Conservation (phyloP, 169 alveolate species). For the Cytauxzoon felis region DNA sequence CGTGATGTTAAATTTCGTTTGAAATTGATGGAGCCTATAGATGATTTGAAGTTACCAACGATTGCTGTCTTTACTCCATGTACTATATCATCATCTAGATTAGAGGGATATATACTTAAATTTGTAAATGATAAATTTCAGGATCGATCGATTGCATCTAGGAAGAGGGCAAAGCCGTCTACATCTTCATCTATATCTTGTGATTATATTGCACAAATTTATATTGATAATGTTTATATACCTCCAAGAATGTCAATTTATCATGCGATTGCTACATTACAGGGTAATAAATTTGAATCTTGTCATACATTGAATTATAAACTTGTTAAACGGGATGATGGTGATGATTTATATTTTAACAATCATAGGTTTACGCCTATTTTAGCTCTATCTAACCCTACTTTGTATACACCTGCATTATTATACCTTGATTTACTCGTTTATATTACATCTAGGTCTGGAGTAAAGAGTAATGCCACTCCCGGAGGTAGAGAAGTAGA, state of each 20-base stretch:
- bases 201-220: not conserved
- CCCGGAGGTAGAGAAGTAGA: too few relatives aligned
- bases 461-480: too few relatives aligned
- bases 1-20: conserved; percentile 13
- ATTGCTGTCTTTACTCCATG: conserved; percentile 9
- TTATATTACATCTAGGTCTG: not conserved
- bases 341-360: conserved; percentile 13
- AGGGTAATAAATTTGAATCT: too few relatives aligned
- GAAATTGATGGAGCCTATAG: conserved; percentile 1
- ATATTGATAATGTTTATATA: not conserved
- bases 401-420: not conserved
- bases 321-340: conserved; percentile 56
- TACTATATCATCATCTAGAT: conserved; percentile 2
- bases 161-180: conserved; percentile 5
- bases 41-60: not conserved
- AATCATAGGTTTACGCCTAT: not conserved
- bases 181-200: not conserved
- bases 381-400: not conserved
- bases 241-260: not conserved
- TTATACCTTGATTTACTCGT: not conserved
- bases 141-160: not conserved
- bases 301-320: not conserved
- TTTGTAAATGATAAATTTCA: not conserved
- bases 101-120: conserved; percentile 7
- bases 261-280: too few relatives aligned